Base-by-base conservation (phyloP, 208 protist genomes). In the Trypanosoma rangeli region DNA sequence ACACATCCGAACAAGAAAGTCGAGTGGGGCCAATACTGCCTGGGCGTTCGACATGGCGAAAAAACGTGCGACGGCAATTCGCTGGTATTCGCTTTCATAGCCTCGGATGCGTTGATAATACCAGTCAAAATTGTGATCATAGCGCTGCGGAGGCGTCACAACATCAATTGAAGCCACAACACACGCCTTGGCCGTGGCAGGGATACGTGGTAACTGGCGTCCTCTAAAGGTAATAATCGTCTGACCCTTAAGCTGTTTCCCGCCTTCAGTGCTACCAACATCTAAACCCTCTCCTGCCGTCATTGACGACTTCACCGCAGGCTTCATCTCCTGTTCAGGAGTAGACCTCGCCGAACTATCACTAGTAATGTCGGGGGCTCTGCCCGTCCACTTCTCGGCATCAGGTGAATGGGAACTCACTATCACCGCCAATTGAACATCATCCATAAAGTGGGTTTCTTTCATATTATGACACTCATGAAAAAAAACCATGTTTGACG, bases 41-140 rank as follows among this genome's bases (percentile, higher is more conserved):
- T 68, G 70, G 2, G 84, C 82, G 28, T 77, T 86, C 61, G 81
- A 79, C 29, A 78, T 73, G 22, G 89, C 84, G 58, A 90, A 89
- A 13, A 92, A 60, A 18, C 86, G 79, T 59, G 89, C 84, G 20
- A 77, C 76, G 18, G 83, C 86, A n/a, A 89, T 84, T 50, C 82
- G 82, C 78, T 94, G 84, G 67, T 90, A 89, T 49, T 92, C 89
- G 74, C 68, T 87, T 31, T 85, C 72, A 53, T 87, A 78, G 26
- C 86, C 84, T 26, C 78, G 60, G 44, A 92, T 79, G 49, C 89
- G 86, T 55, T 87, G 79, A 77, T 94, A 94, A 72, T 83, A 94
- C 83, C 85, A 94, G 33, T 94, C 86, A 67, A 88, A 94, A 57
- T 78, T 71, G 54, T 52, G 65, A 24, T 67, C 58, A 59, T 86